phyloP scores from a whole-genome alignment of 768 basidiomycete species.

The Tricholoma furcatifolium region DNA sequence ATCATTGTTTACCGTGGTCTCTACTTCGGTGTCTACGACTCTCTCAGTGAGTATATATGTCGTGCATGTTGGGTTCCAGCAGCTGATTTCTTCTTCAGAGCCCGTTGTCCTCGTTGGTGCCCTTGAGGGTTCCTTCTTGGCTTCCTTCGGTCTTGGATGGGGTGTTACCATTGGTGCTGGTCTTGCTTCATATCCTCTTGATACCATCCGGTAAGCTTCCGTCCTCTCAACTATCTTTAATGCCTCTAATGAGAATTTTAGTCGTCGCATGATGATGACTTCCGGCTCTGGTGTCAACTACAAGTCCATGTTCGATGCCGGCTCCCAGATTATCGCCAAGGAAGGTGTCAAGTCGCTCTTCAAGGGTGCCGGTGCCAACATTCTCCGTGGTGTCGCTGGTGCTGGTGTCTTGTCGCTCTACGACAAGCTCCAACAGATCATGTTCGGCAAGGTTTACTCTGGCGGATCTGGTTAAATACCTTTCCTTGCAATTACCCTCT shows the following conservation, averaged over 20 bases:
- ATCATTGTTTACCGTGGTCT: constrained; percentile 99
- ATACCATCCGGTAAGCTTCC: constrained; percentile 82
- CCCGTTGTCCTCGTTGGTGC: constrained; percentile 96
- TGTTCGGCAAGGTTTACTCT: constrained; percentile 99
- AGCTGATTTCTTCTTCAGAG: constrained; percentile 47
- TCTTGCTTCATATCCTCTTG: constrained; percentile 95
- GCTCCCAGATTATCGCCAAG: constrained; percentile 87
- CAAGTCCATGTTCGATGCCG: constrained; percentile 99
- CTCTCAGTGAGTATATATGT: constrained; percentile 63
- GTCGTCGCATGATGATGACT: constrained; percentile 99
- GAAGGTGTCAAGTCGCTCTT: constrained; percentile 95
- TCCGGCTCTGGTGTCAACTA: constrained; percentile 95
- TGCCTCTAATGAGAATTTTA: constrained; percentile 34
- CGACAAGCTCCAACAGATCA: constrained; percentile 94
- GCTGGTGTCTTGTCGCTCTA: constrained; percentile 99
- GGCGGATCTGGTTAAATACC: constrained; percentile 63
- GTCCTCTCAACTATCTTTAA: no score
- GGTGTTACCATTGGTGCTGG: constrained; percentile 99
- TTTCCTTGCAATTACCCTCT: constrained; percentile 27
- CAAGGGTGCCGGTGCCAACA: constrained; percentile 97
- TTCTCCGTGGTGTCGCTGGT: constrained; percentile 99
- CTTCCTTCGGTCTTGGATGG: constrained; percentile 97
- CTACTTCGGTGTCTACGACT: constrained; percentile 97
- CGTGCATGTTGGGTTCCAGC: constrained; percentile 13
- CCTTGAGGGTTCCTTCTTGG: constrained; percentile 94